Conservation (phyloP, 495 filamentous ascomycete species). For the Extremus antarcticus region DNA sequence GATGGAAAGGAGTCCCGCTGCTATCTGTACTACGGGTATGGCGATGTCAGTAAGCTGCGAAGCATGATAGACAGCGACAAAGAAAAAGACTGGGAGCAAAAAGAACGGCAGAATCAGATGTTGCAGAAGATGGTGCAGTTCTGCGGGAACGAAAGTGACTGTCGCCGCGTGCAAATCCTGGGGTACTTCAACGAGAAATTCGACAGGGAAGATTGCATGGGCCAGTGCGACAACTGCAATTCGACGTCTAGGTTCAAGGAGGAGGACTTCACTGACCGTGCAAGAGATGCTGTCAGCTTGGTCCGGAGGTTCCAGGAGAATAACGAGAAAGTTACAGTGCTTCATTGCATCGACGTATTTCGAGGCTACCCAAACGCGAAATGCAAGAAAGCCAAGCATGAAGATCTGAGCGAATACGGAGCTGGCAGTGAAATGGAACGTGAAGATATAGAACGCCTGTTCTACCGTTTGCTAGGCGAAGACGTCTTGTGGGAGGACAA, state of each 20-base stretch:
- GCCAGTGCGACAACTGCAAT: constrained; percentile 77
- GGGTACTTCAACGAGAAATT: constrained; percentile 87
- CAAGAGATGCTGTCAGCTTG: constrained; percentile 52
- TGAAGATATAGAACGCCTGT: constrained; percentile 53
- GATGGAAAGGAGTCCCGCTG: constrained; percentile 82
- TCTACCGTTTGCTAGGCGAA: constrained; percentile 51
- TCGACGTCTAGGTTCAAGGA: constrained; percentile 54
- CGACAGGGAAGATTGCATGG: constrained; percentile 53
- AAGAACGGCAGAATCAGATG: constrained; percentile 73
- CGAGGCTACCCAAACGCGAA: constrained; percentile 44
- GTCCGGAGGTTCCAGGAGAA: constrained; percentile 40
- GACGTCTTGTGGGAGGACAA: constrained; percentile 50
- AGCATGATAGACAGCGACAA: constrained; percentile 64
- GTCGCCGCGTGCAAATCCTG: constrained; percentile 77
- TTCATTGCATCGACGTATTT: constrained; percentile 50
- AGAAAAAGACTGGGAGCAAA: constrained; percentile 65
- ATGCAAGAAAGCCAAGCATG: constrained; percentile 38
- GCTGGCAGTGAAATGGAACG: constrained; percentile 45
- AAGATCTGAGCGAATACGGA: constrained; percentile 42
- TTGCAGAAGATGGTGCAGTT: constrained; percentile 70
- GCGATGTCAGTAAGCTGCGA: constrained; percentile 51
- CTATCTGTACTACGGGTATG: constrained; percentile 77
- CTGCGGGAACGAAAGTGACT: constrained; percentile 79
- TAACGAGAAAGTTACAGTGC: constrained; percentile 36
- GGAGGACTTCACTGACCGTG: constrained; percentile 66